Evolutionary conservation across 2,329 filamentous ascomycete species (phyloP), one percentile per base, ranked within the genome.

Genomic region (Aspergillus spinulosporus): DNA sequence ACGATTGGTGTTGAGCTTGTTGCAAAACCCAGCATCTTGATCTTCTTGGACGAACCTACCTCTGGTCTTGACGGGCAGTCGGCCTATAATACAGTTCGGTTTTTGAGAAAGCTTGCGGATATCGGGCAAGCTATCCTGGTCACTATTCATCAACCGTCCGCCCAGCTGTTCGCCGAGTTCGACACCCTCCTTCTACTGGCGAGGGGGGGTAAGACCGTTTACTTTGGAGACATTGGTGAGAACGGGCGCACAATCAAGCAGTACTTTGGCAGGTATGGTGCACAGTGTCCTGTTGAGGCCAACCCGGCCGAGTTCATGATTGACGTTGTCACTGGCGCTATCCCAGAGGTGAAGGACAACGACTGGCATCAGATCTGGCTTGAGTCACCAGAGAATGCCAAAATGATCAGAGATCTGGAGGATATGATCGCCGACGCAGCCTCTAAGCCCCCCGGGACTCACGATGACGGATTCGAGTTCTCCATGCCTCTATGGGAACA

Each of bases 311-410:
- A 87, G 59, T 85, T 84, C 37, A 73, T 85, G 61, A 81, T 84
- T 49, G 66, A 77, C 15, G 68, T 72, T 5, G 69, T 74, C 11
- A 82, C 82, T 1, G 82, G 82, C 72, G 36, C 65, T 81, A 1
- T 79, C 77, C 0, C 76, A 77, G 39, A 77, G 76, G 39, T 76
- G 87, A 21, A 21, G 21, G 21, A 21, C 21, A 21, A 21, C 36
- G 80, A 90, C 64, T 92, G 88, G 88, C 84, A 87, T 63, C 79
- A 89, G 39, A 84, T 89, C 62, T 92, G 88, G 88, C 72, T 78
- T 5, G 81, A 82, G 8, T 89, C 86, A 0, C 76, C 82, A 4
- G 82, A 90, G 64, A 80, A 84, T 49, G 71, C 78, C 15, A 68
- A 73, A 0, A 77, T 88, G 1, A 71, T 84, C 2, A 72, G 82